phyloP scores from a whole-genome alignment of 2,329 filamentous ascomycete species.

The Zasmidium citrigriseum region DNA sequence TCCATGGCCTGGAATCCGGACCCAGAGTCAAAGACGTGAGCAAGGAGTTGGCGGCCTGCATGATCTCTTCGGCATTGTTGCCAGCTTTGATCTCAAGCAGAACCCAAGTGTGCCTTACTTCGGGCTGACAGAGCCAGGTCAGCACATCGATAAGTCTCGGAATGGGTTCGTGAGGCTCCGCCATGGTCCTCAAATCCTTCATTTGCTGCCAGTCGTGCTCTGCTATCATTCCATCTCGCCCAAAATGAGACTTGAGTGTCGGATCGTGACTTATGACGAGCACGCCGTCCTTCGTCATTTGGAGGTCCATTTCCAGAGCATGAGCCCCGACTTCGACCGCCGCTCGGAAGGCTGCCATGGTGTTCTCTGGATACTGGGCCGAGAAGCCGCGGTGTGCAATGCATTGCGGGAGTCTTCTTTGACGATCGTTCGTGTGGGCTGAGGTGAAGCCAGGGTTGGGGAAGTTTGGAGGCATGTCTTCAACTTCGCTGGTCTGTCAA shows the following conservation, averaged over 20 bases:
- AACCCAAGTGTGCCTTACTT: constrained; percentile 70
- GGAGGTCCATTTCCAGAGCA: constrained; percentile 83
- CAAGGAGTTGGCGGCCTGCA: constrained; percentile 61
- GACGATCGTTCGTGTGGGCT: neutral
- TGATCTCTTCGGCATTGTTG: constrained; percentile 67
- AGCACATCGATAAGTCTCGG: constrained; percentile 75
- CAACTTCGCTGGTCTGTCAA: no score
- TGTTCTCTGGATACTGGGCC: constrained; percentile 77
- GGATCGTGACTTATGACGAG: constrained; percentile 66
- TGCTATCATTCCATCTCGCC: constrained; percentile 66
- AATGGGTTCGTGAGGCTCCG: constrained; percentile 69
- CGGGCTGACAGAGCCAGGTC: constrained; percentile 66
- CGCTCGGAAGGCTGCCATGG: constrained; percentile 71
- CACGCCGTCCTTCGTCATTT: constrained; percentile 75
- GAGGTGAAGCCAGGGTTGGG: constrained; percentile 4
- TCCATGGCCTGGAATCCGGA: constrained; percentile 60
- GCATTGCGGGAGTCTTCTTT: constrained; percentile 58
- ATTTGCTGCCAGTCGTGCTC: constrained; percentile 77
- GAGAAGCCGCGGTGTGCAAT: constrained; percentile 79
- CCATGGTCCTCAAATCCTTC: constrained; percentile 64
- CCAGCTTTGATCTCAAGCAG: constrained; percentile 85
- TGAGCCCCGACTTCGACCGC: constrained; percentile 73
- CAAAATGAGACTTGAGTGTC: constrained; percentile 51
- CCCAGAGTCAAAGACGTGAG: constrained; percentile 15
- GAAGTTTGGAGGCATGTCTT: no score